Evolutionary conservation across 257 asterid species (phyloP).

Genomic region (Euphrasia confusa): DNA sequence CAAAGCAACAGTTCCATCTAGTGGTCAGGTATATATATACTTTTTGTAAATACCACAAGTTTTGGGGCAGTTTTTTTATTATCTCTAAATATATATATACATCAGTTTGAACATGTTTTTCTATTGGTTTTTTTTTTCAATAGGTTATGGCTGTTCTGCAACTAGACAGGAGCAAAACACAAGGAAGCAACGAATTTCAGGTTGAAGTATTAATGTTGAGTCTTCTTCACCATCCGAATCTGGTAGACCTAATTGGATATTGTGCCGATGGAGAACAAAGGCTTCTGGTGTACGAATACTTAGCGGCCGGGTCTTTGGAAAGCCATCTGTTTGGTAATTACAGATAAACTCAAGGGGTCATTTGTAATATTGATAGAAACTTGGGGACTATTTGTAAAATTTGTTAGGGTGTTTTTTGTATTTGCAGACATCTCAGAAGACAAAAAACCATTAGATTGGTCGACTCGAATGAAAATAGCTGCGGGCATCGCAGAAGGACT

Average conservation of each 20-base stretch:
- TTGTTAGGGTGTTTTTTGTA: background rate
- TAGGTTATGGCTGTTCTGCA: slow-evolving; percentile 77
- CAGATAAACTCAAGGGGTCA: background rate
- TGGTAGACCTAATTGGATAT: slow-evolving; percentile 60
- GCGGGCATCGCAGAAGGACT: slow-evolving; percentile 74
- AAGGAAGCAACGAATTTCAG: slow-evolving; percentile 67
- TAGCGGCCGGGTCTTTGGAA: slow-evolving; percentile 39
- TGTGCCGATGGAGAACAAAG: slow-evolving; percentile 78
- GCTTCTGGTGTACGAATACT: slow-evolving; percentile 43
- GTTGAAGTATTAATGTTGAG: slow-evolving; percentile 57
- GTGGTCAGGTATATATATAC: slow-evolving; percentile 48
- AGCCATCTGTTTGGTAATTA: slow-evolving; percentile 36
- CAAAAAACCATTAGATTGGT: slow-evolving; percentile 58
- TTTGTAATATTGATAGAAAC: background rate
- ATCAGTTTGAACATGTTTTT: background rate
- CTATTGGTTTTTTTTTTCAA: slow-evolving; percentile 3
- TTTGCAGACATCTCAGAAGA: slow-evolving; percentile 43
- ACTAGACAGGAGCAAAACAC: slow-evolving; percentile 81
- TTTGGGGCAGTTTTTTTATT: background rate
- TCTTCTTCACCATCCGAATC: slow-evolving; percentile 67
- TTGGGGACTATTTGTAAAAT: background rate
- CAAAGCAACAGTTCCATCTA: slow-evolving; percentile 56
- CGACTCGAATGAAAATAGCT: slow-evolving; percentile 72
- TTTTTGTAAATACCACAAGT: background rate
- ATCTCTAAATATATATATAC: background rate